Base-by-base conservation (phyloP, 257 asterid species). In the Nicotiana paniculata region DNA sequence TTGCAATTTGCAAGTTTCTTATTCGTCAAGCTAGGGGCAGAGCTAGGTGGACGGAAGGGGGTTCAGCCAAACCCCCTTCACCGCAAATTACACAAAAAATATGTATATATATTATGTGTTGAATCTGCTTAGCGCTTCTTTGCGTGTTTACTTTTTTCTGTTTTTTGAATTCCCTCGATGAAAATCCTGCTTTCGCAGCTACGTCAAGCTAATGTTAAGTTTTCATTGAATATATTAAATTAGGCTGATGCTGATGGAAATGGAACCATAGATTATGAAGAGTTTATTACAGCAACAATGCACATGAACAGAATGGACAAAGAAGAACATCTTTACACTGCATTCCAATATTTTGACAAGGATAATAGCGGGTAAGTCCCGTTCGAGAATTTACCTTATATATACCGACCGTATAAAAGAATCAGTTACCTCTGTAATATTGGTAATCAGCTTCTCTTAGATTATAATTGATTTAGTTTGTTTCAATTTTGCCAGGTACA, bases 241-340 rank as follows among this genome's bases (percentile, higher is more conserved):
- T 82, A 93, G 98, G 98, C 99, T 33, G 99, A 96, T 82, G 97
- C 96, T 28, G 99, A 96, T 89, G 99, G 99, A 18, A 96, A 96
- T 65, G 99, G 99, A 57, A 96, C 97, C 82, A 96, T 96, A 75
- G 98, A 94, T 86, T 96, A 96, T 16, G 99, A 94, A 84, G 99
- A 96, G 79, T 96, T 94, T 90, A 96, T 96, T 21, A 93, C 99
- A 77, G 98, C 99, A 63, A 96, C 98, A 81, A 94, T 94, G 99
- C 99, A 96, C 79, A 69, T 96, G 93, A 96, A 96, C 87, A 91
- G 92, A 86, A 94, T 96, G 99, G 99, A 94, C 90, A 90, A 93
- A 84, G 99, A 96, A 87, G 99, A 96, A 82, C 99, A 96, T 89
- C 97, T 96, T 5, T 96, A 91, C 90, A 96, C 97, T 24, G 99